Conservation (phyloP, 192 early-diverging fungal species). For the Endogone sp. region DNA sequence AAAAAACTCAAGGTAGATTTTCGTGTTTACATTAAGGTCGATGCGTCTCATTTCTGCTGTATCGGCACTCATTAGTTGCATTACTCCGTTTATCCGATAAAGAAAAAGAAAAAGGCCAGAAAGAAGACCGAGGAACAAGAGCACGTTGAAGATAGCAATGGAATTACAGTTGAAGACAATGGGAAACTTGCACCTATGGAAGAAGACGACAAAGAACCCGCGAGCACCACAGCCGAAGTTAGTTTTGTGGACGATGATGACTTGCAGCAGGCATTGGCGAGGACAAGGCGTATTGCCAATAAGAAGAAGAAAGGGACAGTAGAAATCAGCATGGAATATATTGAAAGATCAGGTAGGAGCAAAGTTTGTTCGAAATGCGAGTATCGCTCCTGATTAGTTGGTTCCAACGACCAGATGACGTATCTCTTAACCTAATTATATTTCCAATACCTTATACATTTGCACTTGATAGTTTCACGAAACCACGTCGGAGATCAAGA, state of each 20-base stretch:
- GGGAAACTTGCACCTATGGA: constrained; percentile 7
- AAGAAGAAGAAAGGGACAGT: constrained; percentile 45
- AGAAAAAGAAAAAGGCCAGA: constrained; percentile 53
- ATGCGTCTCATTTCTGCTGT: constrained; percentile 17
- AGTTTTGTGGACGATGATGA: constrained; percentile 97
- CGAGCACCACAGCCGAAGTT: constrained; percentile 34
- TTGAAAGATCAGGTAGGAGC: constrained; percentile 42
- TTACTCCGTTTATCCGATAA: constrained; percentile 17
- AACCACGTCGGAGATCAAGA: constrained; percentile 19
- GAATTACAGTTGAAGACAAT: neutral
- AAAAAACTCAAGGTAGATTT: constrained; percentile 73
- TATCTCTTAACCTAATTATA: no score
- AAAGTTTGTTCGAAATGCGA: constrained; percentile 20
- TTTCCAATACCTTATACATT: no score
- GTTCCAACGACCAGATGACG: no score
- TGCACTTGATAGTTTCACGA: constrained; percentile 2
- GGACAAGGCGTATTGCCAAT: constrained; percentile 58
- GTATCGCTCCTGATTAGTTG: no score
- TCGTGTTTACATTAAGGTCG: neutral
- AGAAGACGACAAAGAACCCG: neutral
- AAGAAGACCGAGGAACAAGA: constrained; percentile 46
- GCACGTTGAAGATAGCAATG: constrained; percentile 3
- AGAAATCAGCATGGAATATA: constrained; percentile 52
- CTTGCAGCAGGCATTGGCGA: constrained; percentile 78
- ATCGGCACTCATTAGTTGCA: no score